Conservation (phyloP, 768 basidiomycete species). For the Naganishia vaughanmartiniae region DNA sequence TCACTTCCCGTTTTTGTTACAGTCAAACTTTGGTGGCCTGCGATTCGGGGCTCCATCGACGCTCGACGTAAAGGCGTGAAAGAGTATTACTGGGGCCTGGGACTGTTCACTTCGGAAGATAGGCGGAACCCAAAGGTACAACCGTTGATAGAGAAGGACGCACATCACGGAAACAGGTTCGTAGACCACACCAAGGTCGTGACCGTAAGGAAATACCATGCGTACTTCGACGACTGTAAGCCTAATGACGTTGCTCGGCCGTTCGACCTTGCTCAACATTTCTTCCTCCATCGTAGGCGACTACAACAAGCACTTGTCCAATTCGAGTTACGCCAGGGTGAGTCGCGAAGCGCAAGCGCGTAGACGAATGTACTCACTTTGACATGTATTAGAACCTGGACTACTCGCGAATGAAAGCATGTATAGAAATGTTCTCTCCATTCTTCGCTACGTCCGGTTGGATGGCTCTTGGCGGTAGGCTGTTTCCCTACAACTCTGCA, state of each 20-base stretch:
- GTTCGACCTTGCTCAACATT: not conserved
- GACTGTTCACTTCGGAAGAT: conserved; percentile 16
- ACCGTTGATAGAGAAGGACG: not conserved
- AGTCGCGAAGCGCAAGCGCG: not conserved
- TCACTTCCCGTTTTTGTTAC: not conserved
- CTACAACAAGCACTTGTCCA: conserved; percentile 34
- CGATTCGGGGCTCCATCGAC: conserved; percentile 22
- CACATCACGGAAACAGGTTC: conserved; percentile 9
- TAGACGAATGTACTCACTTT: not conserved
- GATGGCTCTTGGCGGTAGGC: conserved; percentile 32
- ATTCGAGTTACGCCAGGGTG: conserved; percentile 33
- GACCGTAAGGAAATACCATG: conserved; percentile 7
- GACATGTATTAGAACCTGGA: conserved; percentile 25
- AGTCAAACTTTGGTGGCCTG: conserved; percentile 32
- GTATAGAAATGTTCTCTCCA: conserved; percentile 30
- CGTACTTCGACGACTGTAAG: conserved; percentile 33
- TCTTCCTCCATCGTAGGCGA: conserved; percentile 19
- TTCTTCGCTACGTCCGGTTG: conserved; percentile 29
- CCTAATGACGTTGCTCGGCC: not conserved
- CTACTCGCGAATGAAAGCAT: conserved; percentile 29
- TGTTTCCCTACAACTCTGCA: not conserved
- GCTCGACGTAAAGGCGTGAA: conserved; percentile 17
- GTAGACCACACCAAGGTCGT: conserved; percentile 24
- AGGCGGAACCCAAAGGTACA: conserved; percentile 12
- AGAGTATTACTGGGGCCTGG: conserved; percentile 23